Evolutionary conservation across 371 early-diverging fungal species (phyloP).

Genomic region (Neoconidiobolus thromboides): DNA sequence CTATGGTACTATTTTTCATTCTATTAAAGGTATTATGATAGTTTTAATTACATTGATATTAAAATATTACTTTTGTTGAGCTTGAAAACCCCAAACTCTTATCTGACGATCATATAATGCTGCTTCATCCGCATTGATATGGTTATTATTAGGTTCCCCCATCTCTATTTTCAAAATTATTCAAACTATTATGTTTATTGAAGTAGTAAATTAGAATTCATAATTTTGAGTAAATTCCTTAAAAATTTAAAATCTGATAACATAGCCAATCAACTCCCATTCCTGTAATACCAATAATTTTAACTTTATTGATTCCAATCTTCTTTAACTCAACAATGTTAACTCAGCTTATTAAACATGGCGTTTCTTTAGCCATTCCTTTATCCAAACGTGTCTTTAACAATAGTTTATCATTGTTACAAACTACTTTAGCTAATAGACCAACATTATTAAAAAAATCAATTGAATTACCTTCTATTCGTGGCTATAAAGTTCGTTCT

Average conservation of each 20-base stretch:
- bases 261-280: too few species aligned
- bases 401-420: background rate
- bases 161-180: background rate
- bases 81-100: conserved; percentile 85
- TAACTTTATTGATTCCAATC: too few species aligned
- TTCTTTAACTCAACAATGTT: too few species aligned
- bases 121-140: conserved; percentile 43
- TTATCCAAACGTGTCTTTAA: background rate
- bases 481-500: conserved; percentile 67
- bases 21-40: conserved; percentile 16
- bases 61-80: conserved; percentile 51
- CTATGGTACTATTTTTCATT: conserved; percentile 52
- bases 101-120: conserved; percentile 90
- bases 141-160: background rate
- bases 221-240: too few species aligned
- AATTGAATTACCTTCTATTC: conserved; percentile 7
- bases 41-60: background rate
- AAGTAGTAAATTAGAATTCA: too few species aligned
- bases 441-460: background rate
- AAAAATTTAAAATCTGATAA: too few species aligned
- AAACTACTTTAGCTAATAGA: background rate
- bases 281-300: too few species aligned
- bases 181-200: too few species aligned
- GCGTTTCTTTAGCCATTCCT: background rate
- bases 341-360: too few species aligned